Evolutionary conservation across 495 filamentous ascomycete genomes (phyloP).

Genomic region (Tuber umbilicatum): DNA sequence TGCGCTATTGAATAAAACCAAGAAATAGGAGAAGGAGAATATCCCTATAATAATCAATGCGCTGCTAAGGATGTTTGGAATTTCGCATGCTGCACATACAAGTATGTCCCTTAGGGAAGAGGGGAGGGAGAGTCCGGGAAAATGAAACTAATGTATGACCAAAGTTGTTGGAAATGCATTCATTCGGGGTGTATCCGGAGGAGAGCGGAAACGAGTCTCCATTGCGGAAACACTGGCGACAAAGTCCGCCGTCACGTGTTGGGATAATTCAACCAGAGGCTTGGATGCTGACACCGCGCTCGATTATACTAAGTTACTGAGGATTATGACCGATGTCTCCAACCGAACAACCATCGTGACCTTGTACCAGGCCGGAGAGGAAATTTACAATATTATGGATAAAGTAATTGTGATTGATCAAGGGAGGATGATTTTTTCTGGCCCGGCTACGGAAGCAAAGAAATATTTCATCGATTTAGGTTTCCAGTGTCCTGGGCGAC

Average conservation of each 20-base stretch:
- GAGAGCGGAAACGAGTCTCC: constrained; percentile 65
- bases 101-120: constrained; percentile 47
- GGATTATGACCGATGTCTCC: constrained; percentile 76
- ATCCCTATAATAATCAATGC: constrained; percentile 61
- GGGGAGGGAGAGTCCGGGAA: neutral
- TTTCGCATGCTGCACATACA: constrained; percentile 52
- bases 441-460: constrained; percentile 56
- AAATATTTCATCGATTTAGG: constrained; percentile 62
- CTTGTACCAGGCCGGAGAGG: constrained; percentile 76
- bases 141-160: too few relatives aligned
- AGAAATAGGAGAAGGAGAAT: constrained; percentile 59
- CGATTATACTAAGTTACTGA: constrained; percentile 68
- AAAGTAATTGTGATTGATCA: constrained; percentile 63
- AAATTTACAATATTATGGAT: constrained; percentile 73
- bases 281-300: constrained; percentile 72
- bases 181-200: constrained; percentile 63
- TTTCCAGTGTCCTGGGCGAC: constrained; percentile 47
- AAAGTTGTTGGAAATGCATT: constrained; percentile 57
- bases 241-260: constrained; percentile 44
- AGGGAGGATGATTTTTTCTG: constrained; percentile 60
- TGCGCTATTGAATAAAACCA: constrained; percentile 75
- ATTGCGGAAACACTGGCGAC: constrained; percentile 55
- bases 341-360: constrained; percentile 72
- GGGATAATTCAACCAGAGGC: constrained; percentile 72
- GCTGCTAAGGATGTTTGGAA: constrained; percentile 63